Conservation (phyloP, 2,329 filamentous ascomycete species). For the Alternaria ventricosa region DNA sequence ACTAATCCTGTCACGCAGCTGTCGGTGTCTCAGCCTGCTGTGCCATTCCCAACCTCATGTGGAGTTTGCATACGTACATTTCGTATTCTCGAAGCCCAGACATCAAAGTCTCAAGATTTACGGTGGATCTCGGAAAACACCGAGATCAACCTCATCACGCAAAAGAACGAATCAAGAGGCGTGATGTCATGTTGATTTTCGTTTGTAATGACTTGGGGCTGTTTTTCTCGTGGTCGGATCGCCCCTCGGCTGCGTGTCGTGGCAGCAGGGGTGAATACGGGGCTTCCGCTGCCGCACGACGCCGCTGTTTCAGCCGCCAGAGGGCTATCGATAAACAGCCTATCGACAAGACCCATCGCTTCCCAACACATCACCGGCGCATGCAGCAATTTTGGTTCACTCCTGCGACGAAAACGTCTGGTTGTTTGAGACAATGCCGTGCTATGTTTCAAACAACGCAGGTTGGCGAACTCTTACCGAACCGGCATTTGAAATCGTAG, state of each 20-base stretch:
- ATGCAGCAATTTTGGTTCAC: slow-evolving; percentile 5
- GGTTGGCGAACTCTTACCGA: background rate
- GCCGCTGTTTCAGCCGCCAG: slow-evolving; percentile 27
- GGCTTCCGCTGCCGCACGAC: slow-evolving; percentile 15
- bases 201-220: slow-evolving; percentile 12
- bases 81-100: background rate
- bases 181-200: slow-evolving; percentile 10
- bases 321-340: slow-evolving; percentile 24
- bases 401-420: background rate
- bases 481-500: background rate
- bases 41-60: background rate
- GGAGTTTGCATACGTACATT: background rate
- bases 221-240: slow-evolving; percentile 13
- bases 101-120: background rate
- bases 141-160: slow-evolving; percentile 11
- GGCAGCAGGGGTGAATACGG: slow-evolving; percentile 13
- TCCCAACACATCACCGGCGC: slow-evolving; percentile 15
- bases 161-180: slow-evolving; percentile 15
- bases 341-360: slow-evolving; percentile 11
- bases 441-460: slow-evolving; percentile 6
- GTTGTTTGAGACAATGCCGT: slow-evolving; percentile 4
- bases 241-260: slow-evolving; percentile 11
- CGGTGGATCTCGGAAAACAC: slow-evolving; percentile 5
- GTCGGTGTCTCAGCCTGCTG: slow-evolving; percentile 1
- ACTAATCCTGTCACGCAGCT: slow-evolving; percentile 1